Percentiles rank a stretch among this genome's conserved stretches.
phyloP scores from a whole-genome alignment of 1,284 basidiomycete species.

The Athelia sp. region DNA sequence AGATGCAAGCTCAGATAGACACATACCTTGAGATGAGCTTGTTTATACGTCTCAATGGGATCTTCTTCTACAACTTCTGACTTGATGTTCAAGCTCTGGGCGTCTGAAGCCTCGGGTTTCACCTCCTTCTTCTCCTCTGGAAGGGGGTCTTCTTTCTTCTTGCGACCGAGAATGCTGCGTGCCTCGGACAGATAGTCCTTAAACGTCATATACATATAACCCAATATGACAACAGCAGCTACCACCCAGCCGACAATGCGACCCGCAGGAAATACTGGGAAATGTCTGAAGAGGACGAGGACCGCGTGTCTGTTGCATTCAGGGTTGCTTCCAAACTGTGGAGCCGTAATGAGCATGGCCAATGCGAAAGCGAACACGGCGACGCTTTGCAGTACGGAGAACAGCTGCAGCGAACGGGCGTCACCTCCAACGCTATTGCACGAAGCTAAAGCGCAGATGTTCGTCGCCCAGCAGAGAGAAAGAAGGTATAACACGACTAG shows the following conservation, averaged over 20 bases:
- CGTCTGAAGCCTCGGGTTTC: slow-evolving; percentile 1
- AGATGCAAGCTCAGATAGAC: background rate
- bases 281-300: slow-evolving; percentile 21
- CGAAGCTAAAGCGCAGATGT: slow-evolving; percentile 14
- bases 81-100: background rate
- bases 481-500: slow-evolving; percentile 13
- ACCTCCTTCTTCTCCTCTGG: background rate
- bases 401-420: slow-evolving; percentile 7
- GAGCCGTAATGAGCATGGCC: slow-evolving; percentile 14
- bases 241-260: slow-evolving; percentile 14
- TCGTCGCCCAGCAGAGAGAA: slow-evolving; percentile 14
- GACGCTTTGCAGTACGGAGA: slow-evolving; percentile 18
- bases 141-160: slow-evolving; percentile 1
- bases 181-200: slow-evolving; percentile 10
- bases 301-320: slow-evolving; percentile 16
- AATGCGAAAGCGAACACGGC: slow-evolving; percentile 18
- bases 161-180: background rate
- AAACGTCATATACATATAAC: slow-evolving; percentile 11
- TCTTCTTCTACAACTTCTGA: background rate
- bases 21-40: background rate
- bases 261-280: slow-evolving; percentile 15
- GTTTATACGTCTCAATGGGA: background rate
- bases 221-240: slow-evolving; percentile 5
- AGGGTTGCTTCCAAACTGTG: slow-evolving; percentile 13
- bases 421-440: slow-evolving; percentile 12